Percentiles rank a stretch among this genome's conserved stretches.
Conservation (phyloP, 768 basidiomycete species). For the Suillus subluteus region DNA sequence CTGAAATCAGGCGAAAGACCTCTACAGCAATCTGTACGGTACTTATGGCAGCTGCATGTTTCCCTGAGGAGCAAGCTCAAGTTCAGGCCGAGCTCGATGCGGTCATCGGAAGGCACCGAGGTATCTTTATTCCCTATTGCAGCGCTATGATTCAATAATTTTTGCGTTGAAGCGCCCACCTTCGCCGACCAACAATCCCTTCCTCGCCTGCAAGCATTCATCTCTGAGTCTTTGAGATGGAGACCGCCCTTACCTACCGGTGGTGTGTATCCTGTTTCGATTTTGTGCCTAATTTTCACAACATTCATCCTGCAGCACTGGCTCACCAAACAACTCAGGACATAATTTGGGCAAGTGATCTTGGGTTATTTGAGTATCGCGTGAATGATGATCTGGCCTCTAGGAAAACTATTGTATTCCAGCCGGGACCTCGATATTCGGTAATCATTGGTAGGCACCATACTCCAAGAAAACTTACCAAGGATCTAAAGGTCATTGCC, state of each 20-base stretch:
- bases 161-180: not conserved
- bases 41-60: not conserved
- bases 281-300: not conserved
- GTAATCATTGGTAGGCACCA: not conserved
- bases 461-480: not conserved
- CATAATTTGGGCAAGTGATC: not conserved
- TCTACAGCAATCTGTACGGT: not conserved
- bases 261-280: not conserved
- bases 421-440: not conserved
- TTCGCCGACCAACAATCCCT: not conserved
- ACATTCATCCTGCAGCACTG: not conserved
- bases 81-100: not conserved
- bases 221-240: not conserved
- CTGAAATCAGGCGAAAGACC: not conserved
- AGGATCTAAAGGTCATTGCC: not conserved
- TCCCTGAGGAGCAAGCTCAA: not conserved
- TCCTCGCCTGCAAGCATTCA: not conserved
- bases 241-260: not conserved
- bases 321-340: not conserved
- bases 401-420: conserved; percentile 1
- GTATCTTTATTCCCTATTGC: not conserved
- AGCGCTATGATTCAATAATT: not conserved
- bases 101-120: not conserved
- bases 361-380: too few relatives aligned
- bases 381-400: not conserved